Conservation (phyloP, 2,329 filamentous ascomycete species). For the Gyromitra esculenta region DNA sequence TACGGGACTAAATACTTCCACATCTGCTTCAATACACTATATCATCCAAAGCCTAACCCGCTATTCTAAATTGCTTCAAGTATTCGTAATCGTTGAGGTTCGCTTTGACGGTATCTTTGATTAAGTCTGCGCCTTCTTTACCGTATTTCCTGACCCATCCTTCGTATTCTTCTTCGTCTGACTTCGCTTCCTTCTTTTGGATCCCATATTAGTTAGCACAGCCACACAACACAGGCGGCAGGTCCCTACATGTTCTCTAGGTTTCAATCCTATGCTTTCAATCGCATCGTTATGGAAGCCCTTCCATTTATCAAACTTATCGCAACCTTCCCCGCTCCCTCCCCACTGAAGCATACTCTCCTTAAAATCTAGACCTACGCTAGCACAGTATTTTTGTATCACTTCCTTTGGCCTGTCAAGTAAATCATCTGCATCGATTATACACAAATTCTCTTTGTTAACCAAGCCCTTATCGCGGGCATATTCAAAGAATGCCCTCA, state of each 20-base stretch:
- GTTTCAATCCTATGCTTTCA: conserved; percentile 77
- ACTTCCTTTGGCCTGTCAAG: conserved; percentile 82
- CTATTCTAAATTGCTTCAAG: conserved; percentile 78
- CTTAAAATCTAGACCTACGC: conserved; percentile 79
- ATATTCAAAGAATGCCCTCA: conserved; percentile 87
- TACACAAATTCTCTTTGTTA: conserved; percentile 72
- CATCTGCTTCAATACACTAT: not conserved
- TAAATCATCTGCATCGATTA: conserved; percentile 93
- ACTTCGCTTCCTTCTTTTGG: conserved; percentile 66
- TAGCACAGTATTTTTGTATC: conserved; percentile 81
- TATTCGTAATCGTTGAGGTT: conserved; percentile 82
- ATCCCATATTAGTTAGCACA: conserved; percentile 17
- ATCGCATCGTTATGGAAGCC: conserved; percentile 97
- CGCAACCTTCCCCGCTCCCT: conserved; percentile 74
- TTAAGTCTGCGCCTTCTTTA: conserved; percentile 74
- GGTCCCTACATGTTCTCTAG: conserved; percentile 68
- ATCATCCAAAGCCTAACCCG: conserved; percentile 62
- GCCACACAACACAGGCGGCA: not conserved
- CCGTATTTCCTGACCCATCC: conserved; percentile 81
- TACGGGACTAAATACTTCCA: not conserved
- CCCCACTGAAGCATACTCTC: conserved; percentile 87
- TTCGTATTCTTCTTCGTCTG: conserved; percentile 72
- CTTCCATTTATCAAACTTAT: conserved; percentile 93
- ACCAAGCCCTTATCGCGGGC: conserved; percentile 75
- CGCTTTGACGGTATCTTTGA: conserved; percentile 75